A percentile compares a stretch with the other conserved stretches of the same genome.
phyloP scores from a whole-genome alignment of 139 green algal species.

The Volvox africanus region DNA sequence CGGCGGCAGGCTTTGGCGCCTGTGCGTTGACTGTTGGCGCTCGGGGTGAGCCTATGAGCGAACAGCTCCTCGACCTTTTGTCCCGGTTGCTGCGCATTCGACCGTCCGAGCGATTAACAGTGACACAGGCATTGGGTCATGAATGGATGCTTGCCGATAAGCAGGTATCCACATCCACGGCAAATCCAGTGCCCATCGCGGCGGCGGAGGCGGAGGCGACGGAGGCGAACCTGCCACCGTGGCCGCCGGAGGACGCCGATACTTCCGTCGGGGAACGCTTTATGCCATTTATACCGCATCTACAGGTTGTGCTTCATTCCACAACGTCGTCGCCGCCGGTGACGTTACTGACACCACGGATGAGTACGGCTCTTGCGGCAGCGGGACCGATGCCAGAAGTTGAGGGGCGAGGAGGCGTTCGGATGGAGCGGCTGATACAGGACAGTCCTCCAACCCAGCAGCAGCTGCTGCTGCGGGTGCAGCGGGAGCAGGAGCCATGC shows the following conservation, averaged over 20 bases:
- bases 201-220: neutral
- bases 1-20: neutral
- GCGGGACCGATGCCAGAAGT: too few relatives aligned
- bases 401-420: too few relatives aligned
- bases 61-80: slow-evolving; percentile 7
- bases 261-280: neutral
- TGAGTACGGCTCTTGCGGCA: too few relatives aligned
- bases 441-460: too few relatives aligned
- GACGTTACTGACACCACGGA: too few relatives aligned
- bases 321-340: too few relatives aligned
- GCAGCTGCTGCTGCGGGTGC: too few relatives aligned
- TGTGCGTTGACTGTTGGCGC: slow-evolving; percentile 12
- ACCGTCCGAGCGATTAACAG: neutral
- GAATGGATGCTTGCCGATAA: neutral
- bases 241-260: neutral
- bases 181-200: too few relatives aligned
- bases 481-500: too few relatives aligned
- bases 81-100: neutral
- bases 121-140: neutral
- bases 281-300: neutral
- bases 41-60: slow-evolving; percentile 6
- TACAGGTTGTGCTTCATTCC: neutral
- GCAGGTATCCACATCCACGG: too few relatives aligned
- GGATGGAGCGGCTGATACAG: too few relatives aligned
- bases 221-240: neutral